These are phyloP conservation scores for Ophiosphaerella korrae DNA, from an alignment of 2,329 filamentous ascomycete species.

Conservation along the genomic window DNA sequence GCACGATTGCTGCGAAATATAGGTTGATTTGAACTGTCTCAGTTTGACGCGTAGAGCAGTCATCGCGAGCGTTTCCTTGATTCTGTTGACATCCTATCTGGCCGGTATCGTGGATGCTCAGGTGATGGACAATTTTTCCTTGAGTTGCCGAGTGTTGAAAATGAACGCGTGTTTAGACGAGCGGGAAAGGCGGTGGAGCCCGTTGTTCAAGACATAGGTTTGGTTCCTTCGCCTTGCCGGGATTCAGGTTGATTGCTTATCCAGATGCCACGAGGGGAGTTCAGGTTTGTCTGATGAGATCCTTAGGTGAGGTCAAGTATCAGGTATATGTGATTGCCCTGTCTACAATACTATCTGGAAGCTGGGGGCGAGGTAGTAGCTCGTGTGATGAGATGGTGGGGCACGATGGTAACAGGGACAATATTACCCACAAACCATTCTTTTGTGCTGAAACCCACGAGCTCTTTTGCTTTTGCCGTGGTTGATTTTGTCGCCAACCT, in stretches of 20 bases:
- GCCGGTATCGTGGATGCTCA: slow-evolving; percentile 54
- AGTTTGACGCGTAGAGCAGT: slow-evolving; percentile 45
- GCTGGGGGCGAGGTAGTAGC: background rate
- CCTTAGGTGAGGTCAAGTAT: slow-evolving; percentile 7
- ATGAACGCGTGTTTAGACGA: slow-evolving; percentile 51
- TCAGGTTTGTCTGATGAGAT: slow-evolving; percentile 49
- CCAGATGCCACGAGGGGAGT: slow-evolving; percentile 49
- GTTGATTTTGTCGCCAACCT: background rate
- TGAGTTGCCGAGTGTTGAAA: slow-evolving; percentile 43
- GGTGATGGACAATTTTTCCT: slow-evolving; percentile 50
- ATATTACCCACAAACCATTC: no score
- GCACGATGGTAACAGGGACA: background rate
- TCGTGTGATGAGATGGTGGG: background rate
- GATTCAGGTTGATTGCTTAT: background rate
- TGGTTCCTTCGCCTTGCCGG: background rate
- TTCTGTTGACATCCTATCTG: slow-evolving; percentile 48
- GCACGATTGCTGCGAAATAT: no score
- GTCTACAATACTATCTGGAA: background rate
- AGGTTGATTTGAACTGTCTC: background rate
- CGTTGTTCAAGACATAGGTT: slow-evolving; percentile 50
- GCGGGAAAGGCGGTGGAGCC: slow-evolving; percentile 56
- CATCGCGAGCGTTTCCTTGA: slow-evolving; percentile 54
- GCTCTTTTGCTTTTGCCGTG: background rate
- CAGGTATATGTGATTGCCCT: background rate
- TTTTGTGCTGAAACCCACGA: no score